These are phyloP conservation scores for Inosperma sp. DNA, from an alignment of 768 basidiomycete species.

Conservation along the genomic window DNA sequence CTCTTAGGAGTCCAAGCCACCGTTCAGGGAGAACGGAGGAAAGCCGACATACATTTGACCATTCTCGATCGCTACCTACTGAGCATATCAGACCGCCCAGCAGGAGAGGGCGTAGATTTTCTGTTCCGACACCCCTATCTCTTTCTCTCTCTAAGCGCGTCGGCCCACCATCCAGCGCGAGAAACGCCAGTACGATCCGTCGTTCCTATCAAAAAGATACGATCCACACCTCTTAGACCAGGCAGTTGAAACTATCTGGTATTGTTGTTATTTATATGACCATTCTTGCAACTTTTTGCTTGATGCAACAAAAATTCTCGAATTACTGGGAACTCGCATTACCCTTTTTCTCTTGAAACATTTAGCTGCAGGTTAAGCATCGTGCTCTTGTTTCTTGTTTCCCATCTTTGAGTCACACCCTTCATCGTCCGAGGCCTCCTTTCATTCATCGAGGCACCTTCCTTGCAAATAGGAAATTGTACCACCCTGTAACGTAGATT, in stretches of 20 bases:
- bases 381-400: neutral
- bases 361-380: neutral
- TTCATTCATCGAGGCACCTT: neutral
- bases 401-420: too few relatives aligned
- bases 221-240: too few relatives aligned
- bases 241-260: too few relatives aligned
- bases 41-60: constrained; percentile 2
- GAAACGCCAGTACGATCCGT: neutral
- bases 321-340: neutral
- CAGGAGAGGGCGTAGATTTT: constrained; percentile 4
- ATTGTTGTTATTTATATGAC: neutral
- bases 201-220: too few relatives aligned
- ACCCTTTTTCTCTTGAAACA: neutral
- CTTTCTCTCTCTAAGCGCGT: neutral
- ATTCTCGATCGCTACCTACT: neutral
- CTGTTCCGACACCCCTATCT: constrained; percentile 4
- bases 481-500: constrained; percentile 3
- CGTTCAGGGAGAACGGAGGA: neutral
- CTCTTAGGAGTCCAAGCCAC: neutral
- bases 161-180: neutral
- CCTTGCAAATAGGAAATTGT: neutral
- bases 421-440: too few relatives aligned
- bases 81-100: neutral
- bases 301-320: neutral
- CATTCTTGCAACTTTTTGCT: neutral